A percentile compares a stretch with the other conserved stretches of the same genome.
Conservation (phyloP, 805 yeast species). For the Suhomyces prunicola region DNA sequence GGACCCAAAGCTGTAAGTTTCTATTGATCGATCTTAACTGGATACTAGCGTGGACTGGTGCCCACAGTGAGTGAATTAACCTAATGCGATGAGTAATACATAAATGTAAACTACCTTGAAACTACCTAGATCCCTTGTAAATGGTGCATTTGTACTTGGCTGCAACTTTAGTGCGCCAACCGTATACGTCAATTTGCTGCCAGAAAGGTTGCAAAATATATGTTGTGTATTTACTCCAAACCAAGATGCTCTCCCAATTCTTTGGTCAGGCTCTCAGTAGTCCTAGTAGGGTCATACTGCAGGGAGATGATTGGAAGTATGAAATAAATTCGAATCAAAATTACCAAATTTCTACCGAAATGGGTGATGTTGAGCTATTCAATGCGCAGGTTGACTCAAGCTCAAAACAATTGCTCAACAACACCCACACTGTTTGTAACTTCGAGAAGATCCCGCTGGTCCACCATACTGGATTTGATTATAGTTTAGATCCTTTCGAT, state of each 20-base stretch:
- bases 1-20: constrained; percentile 89
- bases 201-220: background rate
- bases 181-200: background rate
- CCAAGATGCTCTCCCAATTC: background rate
- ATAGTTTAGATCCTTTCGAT: background rate
- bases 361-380: background rate
- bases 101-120: background rate
- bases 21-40: constrained; percentile 75
- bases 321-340: background rate
- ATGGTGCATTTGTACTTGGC: background rate
- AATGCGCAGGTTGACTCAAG: background rate
- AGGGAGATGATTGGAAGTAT: background rate
- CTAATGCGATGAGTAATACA: too few species aligned
- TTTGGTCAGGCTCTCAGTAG: background rate
- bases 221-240: background rate
- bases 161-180: background rate
- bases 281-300: background rate
- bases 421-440: background rate
- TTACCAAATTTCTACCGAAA: background rate
- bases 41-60: constrained; percentile 72
- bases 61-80: constrained; percentile 2
- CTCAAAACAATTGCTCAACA: background rate
- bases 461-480: background rate
- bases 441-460: background rate
- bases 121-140: background rate